These are phyloP conservation scores for Talaromyces sp. DNA, from an alignment of 2,329 filamentous ascomycete genomes.

Conservation along the genomic window DNA sequence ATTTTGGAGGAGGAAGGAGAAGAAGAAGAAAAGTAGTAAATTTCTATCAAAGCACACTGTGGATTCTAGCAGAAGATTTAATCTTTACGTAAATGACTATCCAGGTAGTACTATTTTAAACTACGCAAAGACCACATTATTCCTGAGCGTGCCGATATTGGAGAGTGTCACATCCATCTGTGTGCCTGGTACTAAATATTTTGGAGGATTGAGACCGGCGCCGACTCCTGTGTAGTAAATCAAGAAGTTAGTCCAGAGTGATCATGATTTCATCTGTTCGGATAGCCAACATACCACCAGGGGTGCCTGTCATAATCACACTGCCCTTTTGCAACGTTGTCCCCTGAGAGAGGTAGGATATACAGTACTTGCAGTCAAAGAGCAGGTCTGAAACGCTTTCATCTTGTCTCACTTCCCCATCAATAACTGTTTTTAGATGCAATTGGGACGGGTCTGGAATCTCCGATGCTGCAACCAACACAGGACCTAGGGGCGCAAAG, in stretches of 20 bases:
- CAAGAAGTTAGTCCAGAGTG: not conserved
- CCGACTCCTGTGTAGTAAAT: constrained; percentile 30
- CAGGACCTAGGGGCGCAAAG: constrained; percentile 65
- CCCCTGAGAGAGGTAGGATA: constrained; percentile 29
- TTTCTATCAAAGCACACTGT: not conserved
- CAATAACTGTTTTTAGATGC: constrained; percentile 18
- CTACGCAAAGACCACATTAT: constrained; percentile 30
- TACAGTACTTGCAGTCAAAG: constrained; percentile 43
- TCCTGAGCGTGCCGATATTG: constrained; percentile 42
- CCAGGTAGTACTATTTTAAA: too few species aligned
- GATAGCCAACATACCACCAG: constrained; percentile 16
- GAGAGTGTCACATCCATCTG: constrained; percentile 40
- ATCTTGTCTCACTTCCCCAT: constrained; percentile 22
- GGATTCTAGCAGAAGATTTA: not conserved
- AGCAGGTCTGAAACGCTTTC: constrained; percentile 45
- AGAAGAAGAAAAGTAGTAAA: not conserved
- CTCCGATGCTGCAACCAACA: not conserved
- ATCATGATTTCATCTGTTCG: not conserved
- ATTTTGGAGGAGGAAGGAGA: not conserved
- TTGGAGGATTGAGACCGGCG: constrained; percentile 44
- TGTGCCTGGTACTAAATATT: constrained; percentile 39
- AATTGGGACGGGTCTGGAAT: constrained; percentile 12
- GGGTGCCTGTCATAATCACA: constrained; percentile 34
- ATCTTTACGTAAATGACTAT: not conserved
- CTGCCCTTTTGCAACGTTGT: constrained; percentile 32